Evolutionary conservation across 441 rosid species (phyloP), one percentile per base, ranked within the genome.

Genomic region (Dalechampia spathulata): DNA sequence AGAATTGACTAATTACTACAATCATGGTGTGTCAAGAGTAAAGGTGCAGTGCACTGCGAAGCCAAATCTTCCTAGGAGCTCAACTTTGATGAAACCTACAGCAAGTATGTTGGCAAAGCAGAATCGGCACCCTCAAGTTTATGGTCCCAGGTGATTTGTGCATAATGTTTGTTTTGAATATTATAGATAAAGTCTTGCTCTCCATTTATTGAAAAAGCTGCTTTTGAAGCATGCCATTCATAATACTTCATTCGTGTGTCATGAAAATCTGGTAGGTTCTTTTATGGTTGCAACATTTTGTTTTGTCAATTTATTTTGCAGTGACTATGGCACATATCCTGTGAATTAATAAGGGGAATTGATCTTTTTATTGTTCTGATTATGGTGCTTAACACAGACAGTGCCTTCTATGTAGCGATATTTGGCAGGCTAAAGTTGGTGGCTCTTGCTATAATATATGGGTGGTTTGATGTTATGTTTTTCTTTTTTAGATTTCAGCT

Each of bases 71-170:
- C 63, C 84, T n/a, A 82, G 95, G 76, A 73, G 73, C 74, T 93
- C 99, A 62, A 90, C 97, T 55, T 74, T 90, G 71, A 85, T 93
- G 97, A 93, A 80, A 69, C 97, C 97, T 65, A 93, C 97, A 20
- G 87, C 84, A 68, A 87, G 99, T 64, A 75, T 77, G 46, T 72
- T 93, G 69, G 97, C 99, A 17, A 93, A 90, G 81, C 97, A 83
- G 78, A 83, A 72, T 69, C 64, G 25, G 16, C 62, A 66, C 20
- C 57, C 68, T 51, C 70, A 69, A 58, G 64, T 46, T 58, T 67
- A 61, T 60, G 60, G 57, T 62, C 63, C 81, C 39, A 87, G 97
- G 96, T 87, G 71, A 76, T 50, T 64, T 52, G 44, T 60, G 55
- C 10, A 66, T 30, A 53, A 40, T 14, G 13, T 10, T 55, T 49